Evolutionary conservation across 2,329 filamentous ascomycete genomes (phyloP).

Genomic region (Harringtonia lauricola): DNA sequence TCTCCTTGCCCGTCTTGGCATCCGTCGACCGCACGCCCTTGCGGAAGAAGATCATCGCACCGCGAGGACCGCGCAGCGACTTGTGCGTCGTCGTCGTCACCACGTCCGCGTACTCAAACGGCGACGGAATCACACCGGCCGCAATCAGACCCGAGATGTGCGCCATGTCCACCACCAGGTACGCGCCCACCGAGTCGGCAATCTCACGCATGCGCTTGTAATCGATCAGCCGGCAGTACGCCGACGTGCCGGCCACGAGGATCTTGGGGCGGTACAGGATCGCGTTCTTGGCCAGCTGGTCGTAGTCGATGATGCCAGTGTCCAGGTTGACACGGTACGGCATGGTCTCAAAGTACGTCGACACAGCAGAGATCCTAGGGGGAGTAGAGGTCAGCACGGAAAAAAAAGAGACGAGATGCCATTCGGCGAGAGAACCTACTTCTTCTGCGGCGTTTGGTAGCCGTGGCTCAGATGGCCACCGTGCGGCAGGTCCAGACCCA

Average conservation of each 20-base stretch:
- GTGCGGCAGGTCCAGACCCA: slow-evolving; percentile 92
- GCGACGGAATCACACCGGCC: slow-evolving; percentile 83
- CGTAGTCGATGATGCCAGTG: slow-evolving; percentile 96
- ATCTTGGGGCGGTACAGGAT: slow-evolving; percentile 91
- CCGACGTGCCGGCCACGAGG: slow-evolving; percentile 90
- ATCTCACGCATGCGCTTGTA: slow-evolving; percentile 95
- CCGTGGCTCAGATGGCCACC: slow-evolving; percentile 93
- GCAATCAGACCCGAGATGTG: slow-evolving; percentile 96
- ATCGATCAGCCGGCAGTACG: slow-evolving; percentile 96
- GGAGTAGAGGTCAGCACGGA: background rate
- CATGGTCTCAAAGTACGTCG: slow-evolving; percentile 98
- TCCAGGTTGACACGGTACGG: slow-evolving; percentile 84
- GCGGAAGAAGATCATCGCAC: slow-evolving; percentile 99
- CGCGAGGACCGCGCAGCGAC: slow-evolving; percentile 91
- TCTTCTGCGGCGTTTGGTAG: slow-evolving; percentile 91
- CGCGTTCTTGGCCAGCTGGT: slow-evolving; percentile 80
- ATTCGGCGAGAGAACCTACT: too few relatives aligned
- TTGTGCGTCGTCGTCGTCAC: slow-evolving; percentile 99
- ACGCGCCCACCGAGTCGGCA: slow-evolving; percentile 84
- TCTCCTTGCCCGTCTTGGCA: slow-evolving; percentile 82
- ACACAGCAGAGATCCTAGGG: slow-evolving; percentile 81
- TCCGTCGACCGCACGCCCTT: slow-evolving; percentile 89
- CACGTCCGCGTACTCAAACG: slow-evolving; percentile 86
- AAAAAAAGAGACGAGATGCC: slow-evolving; percentile 10
- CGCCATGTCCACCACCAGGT: slow-evolving; percentile 95